A percentile compares a stretch with the other conserved stretches of the same genome.
Conservation (phyloP, 371 early-diverging fungal species). For the Mortierella sp. region DNA sequence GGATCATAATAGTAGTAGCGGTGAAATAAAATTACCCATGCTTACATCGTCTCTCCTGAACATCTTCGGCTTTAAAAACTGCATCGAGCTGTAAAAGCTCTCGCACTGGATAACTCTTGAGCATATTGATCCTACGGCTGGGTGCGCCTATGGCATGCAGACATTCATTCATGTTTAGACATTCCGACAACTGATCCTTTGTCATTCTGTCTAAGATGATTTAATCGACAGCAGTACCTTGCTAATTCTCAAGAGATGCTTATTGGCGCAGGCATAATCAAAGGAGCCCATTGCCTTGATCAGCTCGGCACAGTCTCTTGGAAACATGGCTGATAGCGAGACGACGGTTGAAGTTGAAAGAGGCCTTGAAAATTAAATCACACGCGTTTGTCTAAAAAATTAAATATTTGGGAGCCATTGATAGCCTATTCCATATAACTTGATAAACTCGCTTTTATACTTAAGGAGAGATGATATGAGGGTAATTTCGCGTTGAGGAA, state of each 20-base stretch:
- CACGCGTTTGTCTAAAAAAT: no score
- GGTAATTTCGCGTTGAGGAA: no score
- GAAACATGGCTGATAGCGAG: conserved; percentile 25
- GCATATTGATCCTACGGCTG: conserved; percentile 43
- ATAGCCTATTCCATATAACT: no score
- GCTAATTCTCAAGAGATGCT: conserved; percentile 57
- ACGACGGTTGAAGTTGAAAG: no score
- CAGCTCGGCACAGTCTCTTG: conserved; percentile 48
- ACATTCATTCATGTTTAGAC: conserved; percentile 1
- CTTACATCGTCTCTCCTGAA: conserved; percentile 56
- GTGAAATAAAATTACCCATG: not conserved
- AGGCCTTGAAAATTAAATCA: no score
- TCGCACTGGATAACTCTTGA: conserved; percentile 46
- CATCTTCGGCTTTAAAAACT: conserved; percentile 53
- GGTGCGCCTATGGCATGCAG: conserved; percentile 27
- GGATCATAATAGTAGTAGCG: not conserved
- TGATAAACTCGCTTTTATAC: no score
- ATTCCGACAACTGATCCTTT: not conserved
- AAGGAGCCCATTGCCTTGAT: conserved; percentile 70
- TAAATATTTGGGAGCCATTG: no score
- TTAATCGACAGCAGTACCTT: conserved; percentile 42
- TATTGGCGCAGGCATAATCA: conserved; percentile 69
- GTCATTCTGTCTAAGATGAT: not conserved
- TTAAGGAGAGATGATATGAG: no score
- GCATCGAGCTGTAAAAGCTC: conserved; percentile 45